These are phyloP conservation scores for Pichia cephalocereana DNA, from an alignment of 805 yeast genomes.

Conservation along the genomic window DNA sequence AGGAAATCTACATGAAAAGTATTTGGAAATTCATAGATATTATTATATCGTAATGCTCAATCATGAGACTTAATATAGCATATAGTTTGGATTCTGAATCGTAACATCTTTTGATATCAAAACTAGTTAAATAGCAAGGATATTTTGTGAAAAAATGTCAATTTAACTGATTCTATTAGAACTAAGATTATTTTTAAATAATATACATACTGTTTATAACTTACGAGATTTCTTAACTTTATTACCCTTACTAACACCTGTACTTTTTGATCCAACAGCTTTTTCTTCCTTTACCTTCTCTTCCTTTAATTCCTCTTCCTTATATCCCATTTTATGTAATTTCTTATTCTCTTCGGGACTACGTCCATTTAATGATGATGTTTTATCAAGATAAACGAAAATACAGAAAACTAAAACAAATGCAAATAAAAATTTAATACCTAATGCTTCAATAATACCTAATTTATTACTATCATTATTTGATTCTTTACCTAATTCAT, in stretches of 20 bases:
- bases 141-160: no score
- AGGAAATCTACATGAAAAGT: no score
- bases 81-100: no score
- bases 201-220: not conserved
- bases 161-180: no score
- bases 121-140: no score
- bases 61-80: no score
- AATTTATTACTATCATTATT: slow-evolving; percentile 4
- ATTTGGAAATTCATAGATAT: no score
- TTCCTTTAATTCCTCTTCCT: not conserved
- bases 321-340: slow-evolving; percentile 3
- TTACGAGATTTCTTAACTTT: not conserved
- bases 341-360: slow-evolving; percentile 16
- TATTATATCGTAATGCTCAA: no score
- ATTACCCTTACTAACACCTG: not conserved
- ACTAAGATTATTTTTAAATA: no score
- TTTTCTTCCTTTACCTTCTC: not conserved
- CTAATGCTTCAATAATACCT: slow-evolving; percentile 13
- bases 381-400: slow-evolving; percentile 19
- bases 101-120: no score
- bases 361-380: slow-evolving; percentile 13
- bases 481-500: slow-evolving; percentile 1
- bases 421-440: slow-evolving; percentile 19
- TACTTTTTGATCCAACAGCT: not conserved
- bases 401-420: slow-evolving; percentile 12